phyloP scores from a whole-genome alignment of 2,329 filamentous ascomycete genomes.

The Phaeosphaeria sp. region DNA sequence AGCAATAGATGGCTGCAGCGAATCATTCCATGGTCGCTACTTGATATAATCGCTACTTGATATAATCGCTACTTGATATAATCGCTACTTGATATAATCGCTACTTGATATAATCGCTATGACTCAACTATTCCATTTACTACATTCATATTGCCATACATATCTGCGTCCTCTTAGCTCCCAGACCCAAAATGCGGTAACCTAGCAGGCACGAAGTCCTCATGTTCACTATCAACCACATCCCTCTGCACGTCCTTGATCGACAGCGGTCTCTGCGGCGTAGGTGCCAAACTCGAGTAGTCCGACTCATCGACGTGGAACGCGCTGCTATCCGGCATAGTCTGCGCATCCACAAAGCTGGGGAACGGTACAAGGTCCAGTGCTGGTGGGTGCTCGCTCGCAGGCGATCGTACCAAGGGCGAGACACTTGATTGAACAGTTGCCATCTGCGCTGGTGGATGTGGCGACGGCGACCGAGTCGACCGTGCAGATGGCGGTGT shows the following conservation, averaged over 20 bases:
- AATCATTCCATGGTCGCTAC: neutral
- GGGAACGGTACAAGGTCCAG: conserved; percentile 26
- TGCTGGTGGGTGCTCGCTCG: conserved; percentile 17
- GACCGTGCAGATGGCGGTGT: conserved; percentile 14
- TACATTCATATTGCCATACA: neutral
- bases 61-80: neutral
- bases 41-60: neutral
- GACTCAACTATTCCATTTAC: neutral
- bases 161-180: neutral
- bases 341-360: conserved; percentile 33
- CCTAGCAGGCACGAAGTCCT: conserved; percentile 41
- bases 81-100: neutral
- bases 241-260: conserved; percentile 25
- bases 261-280: conserved; percentile 32
- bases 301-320: conserved; percentile 40
- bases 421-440: conserved; percentile 19
- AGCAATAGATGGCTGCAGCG: too few relatives aligned
- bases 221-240: conserved; percentile 4
- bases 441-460: conserved; percentile 13
- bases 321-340: conserved; percentile 38
- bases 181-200: conserved; percentile 40
- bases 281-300: conserved; percentile 32
- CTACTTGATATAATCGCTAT: neutral
- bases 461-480: conserved; percentile 18
- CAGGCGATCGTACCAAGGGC: conserved; percentile 22